Conservation (phyloP, 345 rosid species). For the Eucalyptus melliodora region DNA sequence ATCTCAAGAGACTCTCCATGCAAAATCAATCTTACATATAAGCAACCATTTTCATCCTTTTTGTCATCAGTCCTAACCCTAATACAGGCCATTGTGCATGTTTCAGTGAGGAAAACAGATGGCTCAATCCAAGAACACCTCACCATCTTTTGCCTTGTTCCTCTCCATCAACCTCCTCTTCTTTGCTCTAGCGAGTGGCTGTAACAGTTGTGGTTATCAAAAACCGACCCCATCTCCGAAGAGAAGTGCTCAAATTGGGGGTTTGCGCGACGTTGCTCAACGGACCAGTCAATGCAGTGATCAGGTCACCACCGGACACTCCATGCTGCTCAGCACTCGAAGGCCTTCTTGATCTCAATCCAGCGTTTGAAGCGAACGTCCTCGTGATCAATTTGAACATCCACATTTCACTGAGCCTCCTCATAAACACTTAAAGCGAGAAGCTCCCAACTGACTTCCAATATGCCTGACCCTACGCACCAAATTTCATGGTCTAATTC, state of each 20-base stretch:
- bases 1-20: not conserved
- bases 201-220: constrained; percentile 26
- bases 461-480: too few relatives aligned
- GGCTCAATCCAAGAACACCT: not conserved
- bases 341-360: constrained; percentile 58
- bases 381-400: constrained; percentile 44
- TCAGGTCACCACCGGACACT: constrained; percentile 39
- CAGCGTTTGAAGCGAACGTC: constrained; percentile 57
- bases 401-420: too few relatives aligned
- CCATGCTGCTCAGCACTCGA: constrained; percentile 49
- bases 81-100: not conserved
- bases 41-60: not conserved
- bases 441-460: too few relatives aligned
- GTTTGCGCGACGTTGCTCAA: constrained; percentile 46
- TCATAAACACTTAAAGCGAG: too few relatives aligned
- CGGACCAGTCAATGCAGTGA: constrained; percentile 26
- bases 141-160: constrained; percentile 3
- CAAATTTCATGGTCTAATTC: too few relatives aligned
- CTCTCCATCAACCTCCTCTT: constrained; percentile 15
- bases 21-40: not conserved
- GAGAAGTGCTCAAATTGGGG: constrained; percentile 29
- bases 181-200: constrained; percentile 26
- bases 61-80: not conserved
- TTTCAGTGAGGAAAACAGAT: not conserved
- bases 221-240: constrained; percentile 16